A percentile compares a stretch with the other conserved stretches of the same genome.
Conservation (phyloP, 2,329 filamentous ascomycete genomes). For the Penicillium paneum region DNA sequence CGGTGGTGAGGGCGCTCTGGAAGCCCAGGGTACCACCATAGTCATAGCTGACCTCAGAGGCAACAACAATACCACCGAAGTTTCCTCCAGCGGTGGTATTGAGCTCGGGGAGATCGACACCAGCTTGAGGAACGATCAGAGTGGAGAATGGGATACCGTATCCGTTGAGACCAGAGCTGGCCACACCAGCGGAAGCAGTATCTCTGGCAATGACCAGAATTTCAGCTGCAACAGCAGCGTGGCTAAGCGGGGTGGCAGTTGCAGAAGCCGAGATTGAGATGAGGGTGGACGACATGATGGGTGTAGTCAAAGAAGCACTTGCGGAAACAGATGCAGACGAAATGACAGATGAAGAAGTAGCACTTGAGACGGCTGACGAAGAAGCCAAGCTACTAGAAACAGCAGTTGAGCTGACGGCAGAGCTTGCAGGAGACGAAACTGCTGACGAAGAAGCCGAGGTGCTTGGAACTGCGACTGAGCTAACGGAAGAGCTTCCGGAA, state of each 20-base stretch:
- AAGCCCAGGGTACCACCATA: conserved; percentile 47
- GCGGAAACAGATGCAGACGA: neutral
- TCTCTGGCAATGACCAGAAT: conserved; percentile 58
- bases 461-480: too few relatives aligned
- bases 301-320: conserved; percentile 3
- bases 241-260: conserved; percentile 19
- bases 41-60: conserved; percentile 55
- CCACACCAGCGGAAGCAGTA: conserved; percentile 47
- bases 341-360: neutral
- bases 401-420: neutral
- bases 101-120: conserved; percentile 51
- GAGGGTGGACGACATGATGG: conserved; percentile 26
- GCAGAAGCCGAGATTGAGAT: conserved; percentile 16
- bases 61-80: conserved; percentile 58
- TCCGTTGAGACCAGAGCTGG: conserved; percentile 55
- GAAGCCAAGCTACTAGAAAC: neutral
- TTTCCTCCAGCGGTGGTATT: conserved; percentile 53
- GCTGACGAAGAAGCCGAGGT: too few relatives aligned
- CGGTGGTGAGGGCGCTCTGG: conserved; percentile 53
- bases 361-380: neutral
- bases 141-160: conserved; percentile 61
- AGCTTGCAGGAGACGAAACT: neutral
- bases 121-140: conserved; percentile 53
- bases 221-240: conserved; percentile 38
- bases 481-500: too few relatives aligned